Evolutionary conservation across 306 rosid genomes (phyloP).

Genomic region (Cucumis hystrix): DNA sequence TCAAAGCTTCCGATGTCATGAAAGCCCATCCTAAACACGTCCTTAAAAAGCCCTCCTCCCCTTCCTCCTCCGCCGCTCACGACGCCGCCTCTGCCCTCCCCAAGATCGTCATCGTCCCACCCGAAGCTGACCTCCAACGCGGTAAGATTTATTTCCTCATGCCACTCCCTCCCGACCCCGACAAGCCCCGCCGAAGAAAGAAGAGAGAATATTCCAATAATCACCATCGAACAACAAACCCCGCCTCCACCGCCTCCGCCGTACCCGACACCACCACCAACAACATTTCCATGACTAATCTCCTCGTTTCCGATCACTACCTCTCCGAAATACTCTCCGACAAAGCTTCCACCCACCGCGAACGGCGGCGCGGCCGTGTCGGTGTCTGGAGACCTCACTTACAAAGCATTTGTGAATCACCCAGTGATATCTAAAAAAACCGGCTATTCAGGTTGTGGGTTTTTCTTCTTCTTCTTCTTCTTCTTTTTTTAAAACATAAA

Average conservation of each 20-base stretch:
- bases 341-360: slow-evolving; percentile 62
- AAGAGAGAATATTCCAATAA: background rate
- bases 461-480: background rate
- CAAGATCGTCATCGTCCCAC: slow-evolving; percentile 65
- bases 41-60: slow-evolving; percentile 65
- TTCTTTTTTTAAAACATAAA: background rate
- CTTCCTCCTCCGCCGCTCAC: background rate
- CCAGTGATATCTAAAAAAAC: background rate
- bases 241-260: background rate
- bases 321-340: slow-evolving; percentile 70
- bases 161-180: slow-evolving; percentile 35
- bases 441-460: background rate
- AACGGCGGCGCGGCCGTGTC: slow-evolving; percentile 78
- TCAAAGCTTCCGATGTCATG: slow-evolving; percentile 76
- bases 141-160: slow-evolving; percentile 96
- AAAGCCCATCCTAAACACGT: slow-evolving; percentile 76
- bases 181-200: slow-evolving; percentile 7
- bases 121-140: slow-evolving; percentile 79
- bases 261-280: background rate
- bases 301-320: slow-evolving; percentile 37
- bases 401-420: slow-evolving; percentile 57
- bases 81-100: slow-evolving; percentile 25
- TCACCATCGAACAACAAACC: background rate
- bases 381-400: slow-evolving; percentile 89
- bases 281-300: background rate